Evolutionary conservation across 139 green algal species (phyloP), one percentile per base, ranked within the genome.

Genomic region (Nannochloris sp.): DNA sequence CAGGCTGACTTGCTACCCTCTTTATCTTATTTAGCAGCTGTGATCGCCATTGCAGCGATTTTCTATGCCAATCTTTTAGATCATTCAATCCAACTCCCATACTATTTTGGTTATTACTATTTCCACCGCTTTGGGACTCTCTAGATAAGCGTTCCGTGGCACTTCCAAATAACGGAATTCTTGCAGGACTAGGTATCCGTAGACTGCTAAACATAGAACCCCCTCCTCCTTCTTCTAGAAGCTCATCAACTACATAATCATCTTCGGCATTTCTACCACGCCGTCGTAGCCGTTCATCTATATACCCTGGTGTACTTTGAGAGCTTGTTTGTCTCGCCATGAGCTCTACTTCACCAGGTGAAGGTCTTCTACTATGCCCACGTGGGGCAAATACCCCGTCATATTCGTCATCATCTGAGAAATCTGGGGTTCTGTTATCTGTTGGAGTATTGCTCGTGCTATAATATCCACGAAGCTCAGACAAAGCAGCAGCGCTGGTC

Each of bases 1-100:
- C 73, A 2, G 82, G 77, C 64, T 86, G 81, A 58, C 66, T 86
- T 15, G 81, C 77, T 23, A 67, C 82, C 3, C 67, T 60, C 32
- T 82, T 80, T n/a, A 88, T 67, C 46, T 73, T 59, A 29, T 10
- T 29, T 12, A 64, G 14, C 56, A 64, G 25, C 25, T 64, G 56
- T 14, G 30, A 23, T 57, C 25, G 30, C 56, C 56, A 64, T 47
- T 64, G 30, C 23, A 64, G n/a, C 19, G 56, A 64, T 24, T 64
- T 64, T 55, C 12, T 47, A 14, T 57, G 56, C 56, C 30, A 64
- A 47, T 64, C 56, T 64, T 64, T 64, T 12, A 64, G 24, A 32
- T 64, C 56, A n/a, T 48, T 47, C 56, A 64, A 19, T 19, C 42
- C n/a, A n/a, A n/a, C n/a, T n/a, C n/a, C n/a, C n/a, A n/a, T n/a